These are phyloP conservation scores for Diaporthe citri DNA, from an alignment of 2,329 filamentous ascomycete genomes.

Conservation along the genomic window DNA sequence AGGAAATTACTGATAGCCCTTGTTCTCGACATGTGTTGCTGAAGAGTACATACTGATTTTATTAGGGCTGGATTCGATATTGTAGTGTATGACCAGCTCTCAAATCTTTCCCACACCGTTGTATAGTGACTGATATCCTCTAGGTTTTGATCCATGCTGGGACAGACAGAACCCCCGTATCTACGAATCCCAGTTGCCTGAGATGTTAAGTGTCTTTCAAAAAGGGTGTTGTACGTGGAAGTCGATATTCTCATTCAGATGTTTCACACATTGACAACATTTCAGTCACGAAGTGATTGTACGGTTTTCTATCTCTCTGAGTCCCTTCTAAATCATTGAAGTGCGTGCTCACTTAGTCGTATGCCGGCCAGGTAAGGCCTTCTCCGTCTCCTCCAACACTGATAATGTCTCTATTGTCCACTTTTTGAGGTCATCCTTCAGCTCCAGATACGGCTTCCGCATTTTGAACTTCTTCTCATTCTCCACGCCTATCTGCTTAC, in stretches of 20 bases:
- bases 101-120: background rate
- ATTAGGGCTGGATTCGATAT: no score
- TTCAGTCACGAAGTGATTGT: background rate
- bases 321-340: background rate
- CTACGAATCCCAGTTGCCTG: no score
- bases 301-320: background rate
- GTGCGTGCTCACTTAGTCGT: background rate
- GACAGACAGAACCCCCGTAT: no score
- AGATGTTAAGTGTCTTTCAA: background rate
- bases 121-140: background rate
- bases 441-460: slow-evolving; percentile 56
- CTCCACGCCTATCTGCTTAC: slow-evolving; percentile 52
- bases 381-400: slow-evolving; percentile 52
- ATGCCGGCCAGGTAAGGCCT: slow-evolving; percentile 33
- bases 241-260: background rate
- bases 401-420: slow-evolving; percentile 58
- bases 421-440: slow-evolving; percentile 52
- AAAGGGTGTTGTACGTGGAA: background rate
- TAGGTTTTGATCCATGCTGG: no score
- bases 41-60: no score
- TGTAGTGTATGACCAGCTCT: no score
- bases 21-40: no score
- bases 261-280: background rate
- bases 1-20: background rate
- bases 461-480: slow-evolving; percentile 55